Percentiles rank a stretch among this genome's conserved stretches.
These are phyloP conservation scores for Debaryomyces udenii DNA, from an alignment of 1,139 yeast species.

Conservation along the genomic window DNA sequence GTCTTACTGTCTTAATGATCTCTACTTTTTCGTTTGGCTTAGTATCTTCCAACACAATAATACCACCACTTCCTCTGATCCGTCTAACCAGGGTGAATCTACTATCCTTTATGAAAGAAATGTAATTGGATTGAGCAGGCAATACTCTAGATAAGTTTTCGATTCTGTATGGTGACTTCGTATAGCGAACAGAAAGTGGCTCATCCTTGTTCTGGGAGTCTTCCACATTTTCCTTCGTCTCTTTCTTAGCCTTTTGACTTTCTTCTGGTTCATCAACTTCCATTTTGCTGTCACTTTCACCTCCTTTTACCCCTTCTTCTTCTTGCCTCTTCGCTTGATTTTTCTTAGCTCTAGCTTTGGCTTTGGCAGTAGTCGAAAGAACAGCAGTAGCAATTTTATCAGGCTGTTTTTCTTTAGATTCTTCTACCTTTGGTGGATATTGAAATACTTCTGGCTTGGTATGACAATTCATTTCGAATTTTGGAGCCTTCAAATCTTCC, in stretches of 20 bases:
- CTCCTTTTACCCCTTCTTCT: constrained; percentile 20
- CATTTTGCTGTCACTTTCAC: constrained; percentile 30
- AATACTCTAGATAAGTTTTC: constrained; percentile 84
- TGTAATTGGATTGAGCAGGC: constrained; percentile 86
- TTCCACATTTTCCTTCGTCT: constrained; percentile 21
- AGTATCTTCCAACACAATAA: constrained; percentile 75
- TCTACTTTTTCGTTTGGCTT: constrained; percentile 67
- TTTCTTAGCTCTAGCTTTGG: constrained; percentile 89
- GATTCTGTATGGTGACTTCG: constrained; percentile 66
- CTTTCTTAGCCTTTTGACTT: constrained; percentile 15
- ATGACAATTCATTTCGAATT: constrained; percentile 79
- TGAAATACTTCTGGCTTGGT: constrained; percentile 79
- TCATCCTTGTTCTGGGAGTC: constrained; percentile 34
- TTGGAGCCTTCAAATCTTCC: constrained; percentile 84
- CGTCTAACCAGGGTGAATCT: constrained; percentile 85
- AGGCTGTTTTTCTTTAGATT: constrained; percentile 77
- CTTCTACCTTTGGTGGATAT: constrained; percentile 89
- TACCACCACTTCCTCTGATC: constrained; percentile 78
- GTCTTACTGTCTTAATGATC: constrained; percentile 83
- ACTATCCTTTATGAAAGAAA: constrained; percentile 73
- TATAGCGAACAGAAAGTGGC: constrained; percentile 42
- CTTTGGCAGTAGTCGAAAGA: constrained; percentile 88
- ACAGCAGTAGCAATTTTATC: constrained; percentile 94
- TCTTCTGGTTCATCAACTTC: constrained; percentile 32
- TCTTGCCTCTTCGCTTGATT: constrained; percentile 59